Base-by-base conservation (phyloP, 1,284 basidiomycete genomes). In the Rhodotorula sp. region DNA sequence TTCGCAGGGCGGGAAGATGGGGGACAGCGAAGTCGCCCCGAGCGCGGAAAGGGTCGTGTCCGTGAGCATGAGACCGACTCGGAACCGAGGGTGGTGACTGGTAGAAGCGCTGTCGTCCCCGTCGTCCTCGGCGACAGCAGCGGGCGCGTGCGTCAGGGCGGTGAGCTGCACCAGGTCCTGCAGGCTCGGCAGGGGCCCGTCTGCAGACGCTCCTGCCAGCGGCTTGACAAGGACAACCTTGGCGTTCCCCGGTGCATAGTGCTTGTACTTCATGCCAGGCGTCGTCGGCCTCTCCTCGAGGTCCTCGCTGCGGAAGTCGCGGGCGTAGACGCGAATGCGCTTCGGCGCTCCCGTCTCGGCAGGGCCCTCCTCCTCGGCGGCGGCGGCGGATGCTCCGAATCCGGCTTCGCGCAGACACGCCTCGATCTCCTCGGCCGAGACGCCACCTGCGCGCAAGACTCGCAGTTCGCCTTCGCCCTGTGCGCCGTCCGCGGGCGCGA, bases 221-320 rank as follows among this genome's bases (percentile, higher is more conserved):
- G 63, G 60, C 31, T 56, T 88, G 68, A 87, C 84, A 43, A 96
- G 83, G 12, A 97, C 85, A 39, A 87, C 87, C 29, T 95, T 90
- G 3, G 93, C 92, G 18, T 93, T 88, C 1, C 88, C 84, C 2
- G 96, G 96, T 39, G 94, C 91, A 81, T 99, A 99, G 83, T 99
- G 97, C 64, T 91, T 87, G 81, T 99, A 99, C 83, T 99, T 99
- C 95, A 98, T 97, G n/a, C 97, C 97, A 0, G 97, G 97, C 0
- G 97, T 99, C 2, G 93, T 95, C 1, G 89, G 87, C 61, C 84
- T 84, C 31, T 66, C 43, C 79, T 91, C 90, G 71, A 91, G 83
- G 29, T 81, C 82, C 59, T 86, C 84, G 76, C 91, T 90, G 48
- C 82, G 78, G 78, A 89, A 92, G 80, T 93, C 91, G 29, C 90